Evolutionary conservation across 495 filamentous ascomycete genomes (phyloP), one percentile per base, ranked within the genome.

Genomic region (Xylaria bambusicola): DNA sequence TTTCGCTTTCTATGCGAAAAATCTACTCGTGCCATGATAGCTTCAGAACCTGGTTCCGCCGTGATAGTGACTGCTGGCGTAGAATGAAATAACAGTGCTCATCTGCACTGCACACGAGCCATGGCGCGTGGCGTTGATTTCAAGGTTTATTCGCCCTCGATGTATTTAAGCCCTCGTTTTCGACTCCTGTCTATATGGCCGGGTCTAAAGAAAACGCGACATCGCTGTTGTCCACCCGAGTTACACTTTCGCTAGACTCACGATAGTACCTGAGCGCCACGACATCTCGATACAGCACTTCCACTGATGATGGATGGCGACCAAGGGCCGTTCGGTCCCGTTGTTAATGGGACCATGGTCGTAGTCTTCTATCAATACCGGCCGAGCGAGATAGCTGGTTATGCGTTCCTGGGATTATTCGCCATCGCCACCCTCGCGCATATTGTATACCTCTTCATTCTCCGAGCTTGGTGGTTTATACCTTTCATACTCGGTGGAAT

Each of bases 351-450:
- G 24, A 60, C 62, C 2, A 51, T 55, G 45, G 46, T 33, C 17
- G 55, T 64, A 6, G 56, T 61, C 26, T 60, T 81, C 65, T 83
- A 79, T 61, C 72, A 75, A 3, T 83, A 82, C 56, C 73, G 62
- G 27, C 80, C 80, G 4, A 80, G 78, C 10, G 63, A 70, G 24
- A 50, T 72, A n/a, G 77, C 80, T 6, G 79, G 71, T 0, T 77
- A 72, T 52, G 71, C 75, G n/a, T 83, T 80, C 59, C 62, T 80
- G 53, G 80, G 62, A 12, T 64, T 82, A 1, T 83, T 83, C 56
- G 78, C 68, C 0, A 44, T 80, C 12, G 62, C 70, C 13, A 77
- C 73, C 5, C 31, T 77, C 1, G 57, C 64, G 0, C 80, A 83
- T 47, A 53, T 79, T 2, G 58, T 80, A 13, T 61, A 76, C 51